Conservation (phyloP, 495 filamentous ascomycete species). For the Daldinia caldariorum region DNA sequence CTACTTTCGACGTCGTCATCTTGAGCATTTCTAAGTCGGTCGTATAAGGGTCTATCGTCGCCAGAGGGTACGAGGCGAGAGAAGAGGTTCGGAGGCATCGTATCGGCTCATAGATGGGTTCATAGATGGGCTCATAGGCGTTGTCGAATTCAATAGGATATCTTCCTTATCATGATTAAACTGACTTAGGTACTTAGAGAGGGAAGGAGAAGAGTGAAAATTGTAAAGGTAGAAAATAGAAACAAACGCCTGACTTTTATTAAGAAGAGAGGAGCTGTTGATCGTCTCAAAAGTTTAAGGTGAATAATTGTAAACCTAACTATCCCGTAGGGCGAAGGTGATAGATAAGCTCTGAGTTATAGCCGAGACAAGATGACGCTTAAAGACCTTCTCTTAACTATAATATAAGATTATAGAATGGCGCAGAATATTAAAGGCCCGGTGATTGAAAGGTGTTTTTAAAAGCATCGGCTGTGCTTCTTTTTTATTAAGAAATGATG, state of each 20-base stretch:
- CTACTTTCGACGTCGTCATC: conserved; percentile 76
- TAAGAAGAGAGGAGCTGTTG: not conserved
- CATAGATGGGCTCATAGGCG: conserved; percentile 25
- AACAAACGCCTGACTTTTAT: not conserved
- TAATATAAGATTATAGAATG: not conserved
- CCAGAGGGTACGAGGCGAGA: conserved; percentile 74
- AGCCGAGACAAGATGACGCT: not conserved
- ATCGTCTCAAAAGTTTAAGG: not conserved
- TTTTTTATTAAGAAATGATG: conserved; percentile 1
- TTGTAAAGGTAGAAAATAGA: not conserved
- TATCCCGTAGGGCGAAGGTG: conserved; percentile 1
- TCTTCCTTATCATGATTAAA: not conserved
- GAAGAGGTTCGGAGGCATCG: conserved; percentile 80
- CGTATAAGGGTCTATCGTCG: conserved; percentile 75
- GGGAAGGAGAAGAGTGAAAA: not conserved
- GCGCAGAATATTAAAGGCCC: conserved; percentile 4
- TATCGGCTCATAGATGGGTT: conserved; percentile 12
- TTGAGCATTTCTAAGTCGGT: conserved; percentile 69
- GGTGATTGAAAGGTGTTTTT: conserved; percentile 15
- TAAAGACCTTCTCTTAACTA: conserved; percentile 1
- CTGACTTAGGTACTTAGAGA: not conserved
- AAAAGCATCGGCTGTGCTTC: conserved; percentile 10
- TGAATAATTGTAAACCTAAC: not conserved
- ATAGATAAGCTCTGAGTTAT: conserved; percentile 20
- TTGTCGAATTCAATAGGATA: conserved; percentile 7